Evolutionary conservation across 805 yeast genomes (phyloP), one percentile per base, ranked within the genome.

Genomic region (Candida gorgasii): DNA sequence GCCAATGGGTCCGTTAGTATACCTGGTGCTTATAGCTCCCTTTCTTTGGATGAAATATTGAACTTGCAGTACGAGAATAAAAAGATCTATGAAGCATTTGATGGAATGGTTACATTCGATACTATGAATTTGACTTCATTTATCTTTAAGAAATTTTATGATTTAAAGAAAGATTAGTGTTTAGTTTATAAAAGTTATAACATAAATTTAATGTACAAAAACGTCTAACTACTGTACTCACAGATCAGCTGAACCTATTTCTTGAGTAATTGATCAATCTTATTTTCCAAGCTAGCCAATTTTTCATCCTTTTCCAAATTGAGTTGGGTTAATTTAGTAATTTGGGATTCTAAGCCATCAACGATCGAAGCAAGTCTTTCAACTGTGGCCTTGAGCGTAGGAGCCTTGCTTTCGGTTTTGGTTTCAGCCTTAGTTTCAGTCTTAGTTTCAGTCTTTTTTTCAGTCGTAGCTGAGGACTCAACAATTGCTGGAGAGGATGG

Each of bases 111-210:
- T 5, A 69, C 70, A 16, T 79, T 90, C 50, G 82, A 84, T 58
- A 82, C 95, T 3, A 77, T 83, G 45, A 72, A 80, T 40, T 65
- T 89, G 52, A 72, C 86, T 15, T 78, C 79, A 12, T 79, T 90
- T 47, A 78, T 90, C 16, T 83, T 89, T 61, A 75, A 75, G 50
- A 84, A 85, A 61, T 89, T 89, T 59, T 86, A 85, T 54, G 85
- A 84, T 51, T 64, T 73, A 24, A 61, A 63, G 42, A 59, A 56
- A 43, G 67, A 65, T 4, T 49, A 36, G 26, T 30, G 20, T 19
- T 5, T 14, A 12, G 5, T 12, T 7, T 23, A 30, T 16, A 7
- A 4, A 4, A 30, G 11, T 4, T 8, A 13, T 17, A 3, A 36
- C 23, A 29, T 14, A 31, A 11, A 18, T 41, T 36, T 37, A 37